phyloP scores from a whole-genome alignment of 805 yeast genomes.

The Monosporozyma unispora region DNA sequence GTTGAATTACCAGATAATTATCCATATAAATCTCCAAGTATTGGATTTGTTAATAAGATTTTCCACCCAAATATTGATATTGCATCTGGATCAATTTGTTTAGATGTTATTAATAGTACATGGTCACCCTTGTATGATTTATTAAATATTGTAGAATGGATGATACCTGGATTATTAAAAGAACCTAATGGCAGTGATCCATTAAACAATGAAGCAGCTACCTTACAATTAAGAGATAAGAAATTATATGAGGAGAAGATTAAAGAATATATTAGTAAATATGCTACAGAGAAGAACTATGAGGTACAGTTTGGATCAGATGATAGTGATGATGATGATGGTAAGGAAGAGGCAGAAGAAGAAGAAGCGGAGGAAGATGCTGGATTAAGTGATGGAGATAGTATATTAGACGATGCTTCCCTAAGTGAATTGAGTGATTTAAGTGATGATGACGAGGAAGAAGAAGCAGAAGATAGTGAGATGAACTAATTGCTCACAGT shows the following conservation, averaged over 20 bases:
- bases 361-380: constrained; percentile 18
- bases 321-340: constrained; percentile 43
- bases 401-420: constrained; percentile 14
- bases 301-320: constrained; percentile 37
- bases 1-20: constrained; percentile 93
- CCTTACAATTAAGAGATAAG: constrained; percentile 62
- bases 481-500: too few relatives aligned
- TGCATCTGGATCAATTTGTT: constrained; percentile 81
- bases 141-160: constrained; percentile 82
- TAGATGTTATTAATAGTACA: constrained; percentile 93
- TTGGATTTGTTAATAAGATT: constrained; percentile 84
- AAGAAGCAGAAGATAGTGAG: constrained; percentile 12
- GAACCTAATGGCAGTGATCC: constrained; percentile 96
- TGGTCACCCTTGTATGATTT: constrained; percentile 98
- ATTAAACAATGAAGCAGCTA: constrained; percentile 81
- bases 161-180: constrained; percentile 80
- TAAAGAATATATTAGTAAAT: constrained; percentile 60
- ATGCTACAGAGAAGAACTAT: constrained; percentile 43
- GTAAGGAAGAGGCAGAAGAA: constrained; percentile 33
- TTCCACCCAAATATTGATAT: constrained; percentile 96
- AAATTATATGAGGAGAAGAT: constrained; percentile 60
- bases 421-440: constrained; percentile 6
- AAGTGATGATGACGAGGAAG: constrained; percentile 13
- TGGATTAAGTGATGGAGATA: constrained; percentile 5
- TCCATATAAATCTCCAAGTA: constrained; percentile 92